Base-by-base conservation (phyloP, 2,329 filamentous ascomycete genomes). In the Botrytis sinoallii region DNA sequence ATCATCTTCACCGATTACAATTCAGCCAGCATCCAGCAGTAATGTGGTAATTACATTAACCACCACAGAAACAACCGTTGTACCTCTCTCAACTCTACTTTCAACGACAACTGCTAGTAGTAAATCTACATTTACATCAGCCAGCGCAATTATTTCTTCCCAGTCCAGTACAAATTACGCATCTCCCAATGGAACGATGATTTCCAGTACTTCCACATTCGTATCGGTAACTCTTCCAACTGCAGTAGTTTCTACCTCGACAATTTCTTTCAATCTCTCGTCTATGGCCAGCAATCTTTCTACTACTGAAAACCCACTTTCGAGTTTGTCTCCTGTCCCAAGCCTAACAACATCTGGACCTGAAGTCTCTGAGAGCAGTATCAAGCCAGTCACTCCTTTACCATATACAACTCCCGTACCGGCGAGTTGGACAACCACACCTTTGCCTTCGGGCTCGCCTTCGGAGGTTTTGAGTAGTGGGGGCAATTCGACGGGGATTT, bases 321-420 rank as follows among this genome's bases (percentile, higher is more conserved):
- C 44, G 14, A 38, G 22, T 4, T 12, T n/a, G 0, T 14, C 12
- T 52, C n/a, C 14, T 20, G 44, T 35, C 44, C 52, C 22, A n/a
- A 52, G 22, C 22, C 20, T 32, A 9, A 38, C 12, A 2, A n/a
- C 12, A 48, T 38, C 44, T 4, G 6, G 40, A 74, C 25, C 70
- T 70, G 35, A 60, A 48, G 29, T 22, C 14, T n/a, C 22, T 9
- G 3, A 16, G 12, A 61, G 22, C 35, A 61, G 35, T 77, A 73
- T 48, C n/a, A 63, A 70, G 25, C 78, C 78, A 7, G 52, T 78
- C 7, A 78, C 32, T 32, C 32, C 32, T 32, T 32, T 32, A 32
- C 3, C 32, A 32, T 32, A 32, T 32, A 32, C 32, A 32, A 32
- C 32, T 32, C 32, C 32, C 32, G 32, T 32, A 32, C 32, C 32